phyloP scores from a whole-genome alignment of 495 filamentous ascomycete species.

The Geoglossum glabrum region DNA sequence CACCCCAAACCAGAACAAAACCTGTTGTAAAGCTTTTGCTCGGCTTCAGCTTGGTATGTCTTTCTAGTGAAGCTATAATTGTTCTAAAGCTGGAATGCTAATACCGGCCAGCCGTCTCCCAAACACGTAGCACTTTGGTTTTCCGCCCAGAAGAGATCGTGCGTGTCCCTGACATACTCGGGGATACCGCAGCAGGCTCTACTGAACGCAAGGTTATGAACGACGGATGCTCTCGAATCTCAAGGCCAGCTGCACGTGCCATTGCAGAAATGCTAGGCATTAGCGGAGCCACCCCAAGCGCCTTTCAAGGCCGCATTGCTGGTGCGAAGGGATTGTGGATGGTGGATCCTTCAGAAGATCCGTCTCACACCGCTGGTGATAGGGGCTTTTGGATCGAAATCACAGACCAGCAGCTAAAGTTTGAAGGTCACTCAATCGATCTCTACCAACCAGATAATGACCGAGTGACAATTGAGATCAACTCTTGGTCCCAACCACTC shows the following conservation, averaged over 20 bases:
- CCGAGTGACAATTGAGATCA: constrained; percentile 55
- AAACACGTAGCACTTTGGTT: constrained; percentile 27
- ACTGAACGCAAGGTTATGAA: constrained; percentile 41
- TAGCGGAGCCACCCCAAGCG: constrained; percentile 37
- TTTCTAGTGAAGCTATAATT: not conserved
- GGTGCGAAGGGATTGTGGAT: constrained; percentile 86
- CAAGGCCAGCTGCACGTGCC: constrained; percentile 35
- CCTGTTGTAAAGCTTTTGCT: constrained; percentile 32
- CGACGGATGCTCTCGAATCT: constrained; percentile 57
- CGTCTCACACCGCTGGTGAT: constrained; percentile 9
- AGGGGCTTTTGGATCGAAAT: constrained; percentile 52
- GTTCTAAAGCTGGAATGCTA: not conserved
- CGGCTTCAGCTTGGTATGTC: constrained; percentile 21
- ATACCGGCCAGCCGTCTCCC: constrained; percentile 16
- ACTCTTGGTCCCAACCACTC: constrained; percentile 38
- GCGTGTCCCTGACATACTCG: not conserved
- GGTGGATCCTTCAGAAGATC: constrained; percentile 31
- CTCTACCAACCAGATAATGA: constrained; percentile 21
- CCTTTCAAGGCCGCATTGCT: constrained; percentile 64
- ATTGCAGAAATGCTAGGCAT: constrained; percentile 40
- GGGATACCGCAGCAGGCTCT: not conserved
- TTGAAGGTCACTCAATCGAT: constrained; percentile 32
- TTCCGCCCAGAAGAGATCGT: constrained; percentile 25
- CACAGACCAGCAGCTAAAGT: constrained; percentile 62
- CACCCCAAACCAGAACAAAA: constrained; percentile 21